These are phyloP conservation scores for Fraxinus velutina DNA, from an alignment of 305 asterid species.

Conservation along the genomic window DNA sequence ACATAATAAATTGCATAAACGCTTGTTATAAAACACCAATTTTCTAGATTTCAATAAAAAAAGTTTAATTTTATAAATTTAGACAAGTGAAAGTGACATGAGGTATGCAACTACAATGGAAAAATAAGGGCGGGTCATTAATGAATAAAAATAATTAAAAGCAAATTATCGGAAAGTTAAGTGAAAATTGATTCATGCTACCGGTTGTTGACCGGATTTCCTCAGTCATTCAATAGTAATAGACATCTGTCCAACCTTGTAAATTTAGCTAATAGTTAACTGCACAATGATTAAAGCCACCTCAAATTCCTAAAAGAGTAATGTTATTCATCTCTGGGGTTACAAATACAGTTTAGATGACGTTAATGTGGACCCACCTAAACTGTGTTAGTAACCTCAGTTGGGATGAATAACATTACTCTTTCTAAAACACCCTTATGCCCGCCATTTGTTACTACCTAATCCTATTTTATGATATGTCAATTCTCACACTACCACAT, in stretches of 20 bases:
- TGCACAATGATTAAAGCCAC: slow-evolving; percentile 13
- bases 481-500: background rate
- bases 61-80: too few relatives aligned
- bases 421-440: background rate
- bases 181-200: background rate
- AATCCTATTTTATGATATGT: background rate
- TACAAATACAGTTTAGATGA: too few relatives aligned
- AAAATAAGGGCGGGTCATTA: background rate
- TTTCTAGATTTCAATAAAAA: background rate
- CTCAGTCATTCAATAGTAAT: background rate
- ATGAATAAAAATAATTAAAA: too few relatives aligned
- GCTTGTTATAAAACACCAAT: background rate
- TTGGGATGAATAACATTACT: too few relatives aligned
- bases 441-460: background rate
- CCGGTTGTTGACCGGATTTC: background rate
- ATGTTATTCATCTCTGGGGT: too few relatives aligned
- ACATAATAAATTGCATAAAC: too few relatives aligned
- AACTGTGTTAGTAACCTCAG: too few relatives aligned
- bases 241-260: slow-evolving; percentile 10
- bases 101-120: background rate
- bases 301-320: slow-evolving; percentile 7
- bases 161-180: background rate
- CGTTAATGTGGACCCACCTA: too few relatives aligned
- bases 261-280: background rate
- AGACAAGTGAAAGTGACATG: background rate